phyloP scores from a whole-genome alignment of 2,329 filamentous ascomycete species.

The Pyricularia sp. region DNA sequence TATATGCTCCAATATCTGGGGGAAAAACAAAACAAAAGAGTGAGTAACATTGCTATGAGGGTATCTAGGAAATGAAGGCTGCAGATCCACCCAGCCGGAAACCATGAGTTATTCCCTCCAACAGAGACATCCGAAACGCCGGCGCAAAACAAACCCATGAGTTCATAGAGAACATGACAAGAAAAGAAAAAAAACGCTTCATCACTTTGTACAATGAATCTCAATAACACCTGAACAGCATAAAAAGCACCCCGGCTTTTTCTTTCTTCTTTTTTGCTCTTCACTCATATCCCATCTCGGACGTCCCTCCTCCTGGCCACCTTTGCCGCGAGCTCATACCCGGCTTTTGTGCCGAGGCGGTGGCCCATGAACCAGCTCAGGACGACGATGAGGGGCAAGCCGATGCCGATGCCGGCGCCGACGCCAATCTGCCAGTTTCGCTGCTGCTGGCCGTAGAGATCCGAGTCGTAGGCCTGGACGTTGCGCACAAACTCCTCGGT shows the following conservation, averaged over 20 bases:
- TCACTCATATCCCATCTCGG: background rate
- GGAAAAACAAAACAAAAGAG: background rate
- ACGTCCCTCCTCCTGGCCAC: background rate
- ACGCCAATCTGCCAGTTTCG: constrained; percentile 5
- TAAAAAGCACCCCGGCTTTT: background rate
- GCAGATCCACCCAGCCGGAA: background rate
- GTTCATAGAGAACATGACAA: background rate
- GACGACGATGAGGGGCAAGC: constrained; percentile 1
- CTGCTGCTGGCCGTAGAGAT: constrained; percentile 5
- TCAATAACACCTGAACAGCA: background rate
- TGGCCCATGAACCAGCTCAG: constrained; percentile 4
- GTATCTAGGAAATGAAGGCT: background rate
- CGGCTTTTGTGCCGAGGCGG: constrained; percentile 1
- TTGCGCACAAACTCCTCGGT: constrained; percentile 2
- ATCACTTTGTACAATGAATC: background rate
- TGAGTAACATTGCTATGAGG: background rate
- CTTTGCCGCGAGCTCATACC: constrained; percentile 3
- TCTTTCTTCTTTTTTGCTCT: background rate
- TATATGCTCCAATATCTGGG: too few species aligned
- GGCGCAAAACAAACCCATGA: background rate
- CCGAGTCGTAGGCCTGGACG: background rate
- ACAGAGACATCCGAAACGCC: background rate
- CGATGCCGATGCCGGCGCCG: constrained; percentile 4
- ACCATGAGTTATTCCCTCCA: background rate
- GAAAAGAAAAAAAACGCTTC: background rate